A percentile compares a stretch with the other conserved stretches of the same genome.
These are phyloP conservation scores for Carpinus viminea DNA, from an alignment of 306 rosid genomes.

Conservation along the genomic window DNA sequence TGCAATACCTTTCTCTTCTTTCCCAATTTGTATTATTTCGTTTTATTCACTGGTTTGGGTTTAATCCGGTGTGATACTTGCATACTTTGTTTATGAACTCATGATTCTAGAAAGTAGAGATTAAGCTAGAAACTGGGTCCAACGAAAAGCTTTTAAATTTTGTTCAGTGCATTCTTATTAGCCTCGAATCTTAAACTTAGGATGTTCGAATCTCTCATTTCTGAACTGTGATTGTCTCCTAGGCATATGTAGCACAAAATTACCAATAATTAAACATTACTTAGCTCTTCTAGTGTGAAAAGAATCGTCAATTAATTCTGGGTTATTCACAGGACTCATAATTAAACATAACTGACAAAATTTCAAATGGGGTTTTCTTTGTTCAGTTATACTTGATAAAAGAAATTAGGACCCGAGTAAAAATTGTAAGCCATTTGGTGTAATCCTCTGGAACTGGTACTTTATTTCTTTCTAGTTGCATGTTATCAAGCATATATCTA, in stretches of 20 bases:
- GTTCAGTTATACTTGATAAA: neutral
- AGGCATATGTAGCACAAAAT: too few species aligned
- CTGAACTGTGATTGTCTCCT: too few species aligned
- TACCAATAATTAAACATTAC: too few species aligned
- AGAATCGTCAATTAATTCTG: too few species aligned
- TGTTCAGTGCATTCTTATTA: too few species aligned
- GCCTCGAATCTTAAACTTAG: too few species aligned
- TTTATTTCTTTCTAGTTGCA: neutral
- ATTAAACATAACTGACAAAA: neutral
- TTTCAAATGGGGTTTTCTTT: conserved; percentile 5
- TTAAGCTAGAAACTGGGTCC: neutral
- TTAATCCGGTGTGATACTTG: neutral
- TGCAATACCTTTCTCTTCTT: neutral
- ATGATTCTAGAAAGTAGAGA: neutral
- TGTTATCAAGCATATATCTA: neutral
- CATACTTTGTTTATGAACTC: neutral
- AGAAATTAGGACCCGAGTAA: neutral
- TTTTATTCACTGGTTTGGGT: neutral
- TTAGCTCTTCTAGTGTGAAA: too few species aligned
- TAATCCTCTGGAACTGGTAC: neutral
- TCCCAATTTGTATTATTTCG: neutral
- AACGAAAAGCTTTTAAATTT: neutral
- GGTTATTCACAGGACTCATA: too few species aligned
- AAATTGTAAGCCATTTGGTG: neutral
- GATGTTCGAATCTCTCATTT: too few species aligned